Evolutionary conservation across 768 basidiomycete genomes (phyloP), one percentile per base, ranked within the genome.

Genomic region (Trametes cinnabarina): DNA sequence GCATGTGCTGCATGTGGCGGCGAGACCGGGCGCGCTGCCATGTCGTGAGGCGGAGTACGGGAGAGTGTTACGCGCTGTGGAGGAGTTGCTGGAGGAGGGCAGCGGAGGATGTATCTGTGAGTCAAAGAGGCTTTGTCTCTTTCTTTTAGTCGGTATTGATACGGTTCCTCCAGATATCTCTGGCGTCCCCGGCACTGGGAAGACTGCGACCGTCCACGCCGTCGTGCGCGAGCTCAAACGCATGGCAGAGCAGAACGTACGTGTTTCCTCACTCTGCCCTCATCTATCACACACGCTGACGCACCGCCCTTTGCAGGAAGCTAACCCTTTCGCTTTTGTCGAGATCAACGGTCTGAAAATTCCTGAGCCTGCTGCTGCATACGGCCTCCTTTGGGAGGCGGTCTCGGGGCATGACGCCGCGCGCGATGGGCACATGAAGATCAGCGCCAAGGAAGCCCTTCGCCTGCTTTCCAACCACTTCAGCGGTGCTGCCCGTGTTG

Each of bases 151-250:
- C 19, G 6, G n/a, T 2, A 14, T 20, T 51, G 53, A 49, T 15
- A 23, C 20, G 20, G 23, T 12, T 15, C 7, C 25, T 57, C 14
- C 52, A 98, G 95, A 98, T 72, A 97, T 98, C 47, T 94, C 95
- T 7, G 96, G 97, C 9, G 94, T 98, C 7, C 97, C 96, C n/a
- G 96, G 97, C 7, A 98, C 96, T 2, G 96, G 97, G 9, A 99
- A 98, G 74, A 99, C 97, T 0, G 97, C 97, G 0, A 98, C 97
- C 0, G 94, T 98, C 0, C 95, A 98, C 65, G 90, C 90, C 0
- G 88, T 97, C 23, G 83, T 98, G 30, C 82, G 91, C 35, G 92
- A 96, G 68, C 78, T 98, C 11, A 94, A 92, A 68, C 80, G 87
- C 37, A 91, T 95, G 84, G 94, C 94, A 1, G 82, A 89, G 68